Evolutionary conservation across 768 basidiomycete genomes (phyloP).

Genomic region (Postia placenta): DNA sequence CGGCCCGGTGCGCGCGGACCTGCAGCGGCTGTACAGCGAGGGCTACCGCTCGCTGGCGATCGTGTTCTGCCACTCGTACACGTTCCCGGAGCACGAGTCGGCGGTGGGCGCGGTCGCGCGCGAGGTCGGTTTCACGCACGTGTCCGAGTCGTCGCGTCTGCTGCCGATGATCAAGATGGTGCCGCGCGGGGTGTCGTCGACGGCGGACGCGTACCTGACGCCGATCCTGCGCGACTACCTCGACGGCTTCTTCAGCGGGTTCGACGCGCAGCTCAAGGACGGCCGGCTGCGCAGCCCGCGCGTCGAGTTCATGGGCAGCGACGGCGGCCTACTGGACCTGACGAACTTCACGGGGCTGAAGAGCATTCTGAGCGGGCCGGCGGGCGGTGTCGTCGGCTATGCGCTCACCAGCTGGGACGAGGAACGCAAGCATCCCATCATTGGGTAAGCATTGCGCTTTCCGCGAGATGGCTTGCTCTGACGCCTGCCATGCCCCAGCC

Average conservation of each 20-base stretch:
- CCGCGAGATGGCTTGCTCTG: no score
- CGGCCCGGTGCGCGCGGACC: conserved; percentile 46
- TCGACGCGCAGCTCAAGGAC: conserved; percentile 68
- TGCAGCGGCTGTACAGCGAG: conserved; percentile 66
- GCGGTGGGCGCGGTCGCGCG: conserved; percentile 67
- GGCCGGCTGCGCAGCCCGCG: conserved; percentile 53
- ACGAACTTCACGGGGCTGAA: conserved; percentile 88
- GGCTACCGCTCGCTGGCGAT: conserved; percentile 89
- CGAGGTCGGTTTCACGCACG: conserved; percentile 80
- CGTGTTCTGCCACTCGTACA: conserved; percentile 88
- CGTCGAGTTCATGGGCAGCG: conserved; percentile 95
- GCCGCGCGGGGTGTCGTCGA: conserved; percentile 85
- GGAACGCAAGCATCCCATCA: conserved; percentile 63
- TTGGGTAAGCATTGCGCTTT: conserved; percentile 57
- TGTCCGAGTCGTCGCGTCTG: conserved; percentile 84
- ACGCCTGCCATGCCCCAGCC: conserved; percentile 44
- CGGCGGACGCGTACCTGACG: conserved; percentile 93
- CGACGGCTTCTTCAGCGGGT: conserved; percentile 87
- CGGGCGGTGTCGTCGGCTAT: conserved; percentile 94
- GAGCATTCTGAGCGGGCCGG: conserved; percentile 89
- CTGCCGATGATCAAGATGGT: conserved; percentile 96
- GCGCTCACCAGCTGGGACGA: conserved; percentile 89
- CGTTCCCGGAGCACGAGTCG: conserved; percentile 81
- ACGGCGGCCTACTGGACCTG: conserved; percentile 79
- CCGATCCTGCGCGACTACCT: conserved; percentile 82